Conservation (phyloP, 345 rosid genomes). For the Citrus reticulata region DNA sequence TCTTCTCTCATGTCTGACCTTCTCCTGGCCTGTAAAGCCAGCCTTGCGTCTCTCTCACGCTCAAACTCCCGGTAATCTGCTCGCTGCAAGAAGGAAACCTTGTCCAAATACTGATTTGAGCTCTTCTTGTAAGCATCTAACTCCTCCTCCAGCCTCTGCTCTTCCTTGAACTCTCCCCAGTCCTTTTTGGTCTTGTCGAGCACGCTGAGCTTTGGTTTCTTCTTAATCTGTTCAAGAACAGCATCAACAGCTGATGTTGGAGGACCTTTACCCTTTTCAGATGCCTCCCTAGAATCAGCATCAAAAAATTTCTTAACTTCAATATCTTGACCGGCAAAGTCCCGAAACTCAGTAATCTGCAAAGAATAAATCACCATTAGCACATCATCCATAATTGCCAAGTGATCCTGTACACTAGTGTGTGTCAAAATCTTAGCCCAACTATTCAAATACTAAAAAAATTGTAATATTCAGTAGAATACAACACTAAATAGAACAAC, state of each 20-base stretch:
- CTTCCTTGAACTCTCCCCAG: constrained; percentile 98
- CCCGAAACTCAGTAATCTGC: constrained; percentile 77
- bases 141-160: constrained; percentile 81
- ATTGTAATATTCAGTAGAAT: not conserved
- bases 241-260: constrained; percentile 79
- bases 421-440: not conserved
- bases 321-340: constrained; percentile 85
- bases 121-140: constrained; percentile 92
- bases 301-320: constrained; percentile 64
- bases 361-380: not conserved
- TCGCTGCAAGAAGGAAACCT: constrained; percentile 77
- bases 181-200: constrained; percentile 90
- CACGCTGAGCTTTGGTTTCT: constrained; percentile 89
- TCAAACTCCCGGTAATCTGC: constrained; percentile 84
- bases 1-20: constrained; percentile 56
- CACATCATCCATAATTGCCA: not conserved
- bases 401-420: not conserved
- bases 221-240: constrained; percentile 83
- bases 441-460: not conserved
- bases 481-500: not conserved
- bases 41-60: constrained; percentile 93
- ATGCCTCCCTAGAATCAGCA: constrained; percentile 80
- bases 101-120: constrained; percentile 84
- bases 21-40: constrained; percentile 71
- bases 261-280: constrained; percentile 51